phyloP scores from a whole-genome alignment of 139 green algal species.

The Bryopsis sp. region DNA sequence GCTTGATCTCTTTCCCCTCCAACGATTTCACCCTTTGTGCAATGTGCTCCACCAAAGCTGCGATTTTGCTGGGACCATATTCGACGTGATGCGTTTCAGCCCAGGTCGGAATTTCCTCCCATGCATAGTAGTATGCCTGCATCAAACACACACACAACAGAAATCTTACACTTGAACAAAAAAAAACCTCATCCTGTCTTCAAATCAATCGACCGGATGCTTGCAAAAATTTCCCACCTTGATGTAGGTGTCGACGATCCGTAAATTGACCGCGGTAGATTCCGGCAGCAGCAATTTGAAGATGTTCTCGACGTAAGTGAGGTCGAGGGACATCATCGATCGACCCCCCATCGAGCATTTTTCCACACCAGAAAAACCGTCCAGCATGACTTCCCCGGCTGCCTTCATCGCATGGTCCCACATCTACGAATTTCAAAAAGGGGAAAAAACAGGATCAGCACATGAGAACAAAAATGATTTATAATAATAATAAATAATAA shows the following conservation, averaged over 20 bases:
- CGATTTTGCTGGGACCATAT: neutral
- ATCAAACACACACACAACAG: neutral
- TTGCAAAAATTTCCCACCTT: neutral
- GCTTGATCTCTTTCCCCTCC: neutral
- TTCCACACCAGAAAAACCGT: slow-evolving; percentile 11
- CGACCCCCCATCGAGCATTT: slow-evolving; percentile 16
- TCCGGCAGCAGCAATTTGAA: slow-evolving; percentile 12
- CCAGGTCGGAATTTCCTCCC: slow-evolving; percentile 20
- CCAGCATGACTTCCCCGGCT: slow-evolving; percentile 13
- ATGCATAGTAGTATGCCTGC: slow-evolving; percentile 16
- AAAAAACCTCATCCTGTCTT: no score
- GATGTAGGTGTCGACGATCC: slow-evolving; percentile 19
- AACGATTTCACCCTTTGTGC: slow-evolving; percentile 7
- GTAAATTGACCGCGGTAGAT: slow-evolving; percentile 5
- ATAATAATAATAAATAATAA: no score
- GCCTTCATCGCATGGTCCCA: slow-evolving; percentile 20
- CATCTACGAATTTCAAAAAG: slow-evolving; percentile 12
- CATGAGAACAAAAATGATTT: no score
- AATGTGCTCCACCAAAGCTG: slow-evolving; percentile 9
- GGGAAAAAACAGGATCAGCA: no score
- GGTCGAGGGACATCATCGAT: slow-evolving; percentile 17
- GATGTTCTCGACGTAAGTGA: slow-evolving; percentile 9
- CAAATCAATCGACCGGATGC: no score
- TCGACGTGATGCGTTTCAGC: slow-evolving; percentile 7
- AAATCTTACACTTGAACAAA: neutral